Evolutionary conservation across 1,139 yeast genomes (phyloP), one percentile per base, ranked within the genome.

Genomic region (Sugiyamaella paludigena): DNA sequence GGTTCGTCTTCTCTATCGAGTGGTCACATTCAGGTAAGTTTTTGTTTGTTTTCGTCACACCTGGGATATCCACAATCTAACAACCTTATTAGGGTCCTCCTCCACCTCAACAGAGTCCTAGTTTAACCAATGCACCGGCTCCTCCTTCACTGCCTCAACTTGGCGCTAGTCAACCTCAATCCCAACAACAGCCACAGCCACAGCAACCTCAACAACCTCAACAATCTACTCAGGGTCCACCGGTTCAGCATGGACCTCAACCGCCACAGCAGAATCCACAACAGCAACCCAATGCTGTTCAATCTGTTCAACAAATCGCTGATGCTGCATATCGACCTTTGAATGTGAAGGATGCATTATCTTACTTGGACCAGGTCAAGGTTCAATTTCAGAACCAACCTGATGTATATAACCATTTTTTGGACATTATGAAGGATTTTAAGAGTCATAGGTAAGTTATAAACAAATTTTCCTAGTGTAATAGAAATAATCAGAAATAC

Each of bases 381-480:
- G 80, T 85, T 48, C 98, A 91, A 68, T 92, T 92, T 69, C 86
- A 80, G 67, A 80, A 82, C 58, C 95, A 92, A 69, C 95, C 98
- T 0, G 97, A 91, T 64, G 96, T 94, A 45, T 92, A 94, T 74
- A 94, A 92, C 67, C 91, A 87, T 66, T 92, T 92, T 64, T 77
- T 92, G 63, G 99, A 94, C 66, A 92, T 92, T 56, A 92, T 92
- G 99, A 92, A 92, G 70, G 98, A 94, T 65, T 94, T 94, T 74
- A 92, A 94, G 72, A 85, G 95, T 43, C 97, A 91, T 71, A 80
- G 81, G 74, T 78, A 69, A 55, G 80, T 74, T 49, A 33, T 52
- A 7, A 13, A 12, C 3, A 10, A 10, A 36, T 33, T 37, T 28
- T 19, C 24, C 24, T 19, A 24, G 12, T 31, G 6, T 39, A 19